phyloP scores from a whole-genome alignment of 2,329 filamentous ascomycete genomes.

The Colletotrichum limetticola region DNA sequence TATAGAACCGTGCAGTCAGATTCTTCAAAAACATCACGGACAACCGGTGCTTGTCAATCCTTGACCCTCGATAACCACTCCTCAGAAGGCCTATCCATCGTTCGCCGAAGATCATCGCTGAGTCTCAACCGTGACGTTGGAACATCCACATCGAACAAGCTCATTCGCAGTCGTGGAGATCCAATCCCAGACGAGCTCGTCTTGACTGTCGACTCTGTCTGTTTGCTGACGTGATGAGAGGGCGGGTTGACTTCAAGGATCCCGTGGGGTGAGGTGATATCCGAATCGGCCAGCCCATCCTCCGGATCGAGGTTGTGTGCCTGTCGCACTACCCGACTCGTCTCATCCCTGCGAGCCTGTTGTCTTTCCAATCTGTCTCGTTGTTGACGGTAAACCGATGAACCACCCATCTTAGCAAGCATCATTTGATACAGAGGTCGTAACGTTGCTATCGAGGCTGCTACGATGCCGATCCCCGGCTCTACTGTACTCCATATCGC shows the following conservation, averaged over 20 bases:
- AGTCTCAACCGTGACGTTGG: not conserved
- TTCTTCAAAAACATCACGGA: too few species aligned
- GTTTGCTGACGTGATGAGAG: not conserved
- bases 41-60: not conserved
- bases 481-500: constrained; percentile 59
- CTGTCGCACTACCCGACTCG: not conserved
- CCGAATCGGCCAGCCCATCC: not conserved
- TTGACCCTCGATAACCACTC: not conserved
- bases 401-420: not conserved
- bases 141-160: not conserved
- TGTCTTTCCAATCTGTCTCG: not conserved
- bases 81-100: not conserved
- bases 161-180: not conserved
- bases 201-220: not conserved
- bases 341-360: constrained; percentile 4
- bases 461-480: constrained; percentile 52
- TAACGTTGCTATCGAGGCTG: constrained; percentile 51
- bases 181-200: not conserved
- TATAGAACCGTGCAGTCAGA: too few species aligned
- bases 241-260: constrained; percentile 1
- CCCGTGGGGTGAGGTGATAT: not conserved
- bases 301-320: constrained; percentile 13
- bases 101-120: not conserved
- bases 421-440: constrained; percentile 42
- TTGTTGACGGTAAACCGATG: not conserved